These are phyloP conservation scores for Pugionium cornutum DNA, from an alignment of 345 rosid genomes.

Conservation along the genomic window DNA sequence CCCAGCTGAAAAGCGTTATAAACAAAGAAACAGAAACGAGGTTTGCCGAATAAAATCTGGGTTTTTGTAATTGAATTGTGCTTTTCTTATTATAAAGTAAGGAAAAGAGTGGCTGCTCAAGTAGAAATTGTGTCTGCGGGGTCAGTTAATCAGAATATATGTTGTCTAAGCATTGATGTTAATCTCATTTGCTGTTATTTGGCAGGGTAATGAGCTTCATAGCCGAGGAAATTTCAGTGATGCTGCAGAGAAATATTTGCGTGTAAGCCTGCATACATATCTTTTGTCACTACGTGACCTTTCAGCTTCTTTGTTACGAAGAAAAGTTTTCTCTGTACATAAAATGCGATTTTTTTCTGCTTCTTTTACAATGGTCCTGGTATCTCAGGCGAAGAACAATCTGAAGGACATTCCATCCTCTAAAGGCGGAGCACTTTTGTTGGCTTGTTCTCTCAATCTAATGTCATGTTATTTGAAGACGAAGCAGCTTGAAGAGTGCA, in stretches of 20 bases:
- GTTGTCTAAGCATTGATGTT: conserved; percentile 3
- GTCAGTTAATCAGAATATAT: background rate
- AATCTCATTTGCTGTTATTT: conserved; percentile 8
- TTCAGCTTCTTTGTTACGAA: background rate
- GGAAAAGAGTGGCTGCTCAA: background rate
- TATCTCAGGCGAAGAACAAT: conserved; percentile 77
- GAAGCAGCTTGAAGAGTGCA: conserved; percentile 63
- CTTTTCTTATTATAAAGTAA: background rate
- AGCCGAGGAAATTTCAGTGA: conserved; percentile 67
- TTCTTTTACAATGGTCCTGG: conserved; percentile 16
- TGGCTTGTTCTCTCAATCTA: conserved; percentile 87
- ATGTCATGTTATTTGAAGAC: conserved; percentile 98
- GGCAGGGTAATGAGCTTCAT: conserved; percentile 90
- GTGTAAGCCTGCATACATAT: conserved; percentile 51
- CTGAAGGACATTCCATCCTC: conserved; percentile 66
- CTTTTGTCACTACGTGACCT: conserved; percentile 16
- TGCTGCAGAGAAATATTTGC: conserved; percentile 79
- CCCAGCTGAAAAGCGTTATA: background rate
- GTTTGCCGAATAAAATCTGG: background rate
- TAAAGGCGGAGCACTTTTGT: conserved; percentile 55
- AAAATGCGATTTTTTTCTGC: background rate
- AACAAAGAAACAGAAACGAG: background rate
- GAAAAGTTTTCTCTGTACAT: conserved; percentile 1
- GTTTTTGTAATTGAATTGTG: background rate
- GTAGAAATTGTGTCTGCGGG: background rate